Evolutionary conservation across 345 rosid species (phyloP), one percentile per base, ranked within the genome.

Genomic region (Lepidium aucheri): DNA sequence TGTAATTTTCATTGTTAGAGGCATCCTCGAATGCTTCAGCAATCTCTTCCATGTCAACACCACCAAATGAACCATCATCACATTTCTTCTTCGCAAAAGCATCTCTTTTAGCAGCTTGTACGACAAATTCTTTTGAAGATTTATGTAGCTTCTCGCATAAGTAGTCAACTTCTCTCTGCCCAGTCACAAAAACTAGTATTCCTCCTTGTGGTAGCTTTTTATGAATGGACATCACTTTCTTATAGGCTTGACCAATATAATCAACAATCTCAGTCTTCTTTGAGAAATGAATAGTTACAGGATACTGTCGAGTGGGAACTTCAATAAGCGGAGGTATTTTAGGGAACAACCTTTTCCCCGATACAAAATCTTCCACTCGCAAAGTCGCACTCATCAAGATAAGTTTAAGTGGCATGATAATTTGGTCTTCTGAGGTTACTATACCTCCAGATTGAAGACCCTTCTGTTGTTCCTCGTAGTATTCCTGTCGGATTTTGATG

Each of bases 351-450:
- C 81, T 84, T 69, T 79, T 76, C 32, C 86, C 90, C 32, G 85
- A 86, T 58, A 76, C 53, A 60, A 93, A 86, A 71, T 93, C 97
- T 63, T 90, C 96, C 62, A 86, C 86, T 58, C 83, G 78, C 84
- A 90, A 60, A 43, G 96, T 90, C 59, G 96, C 98, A 78, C 98
- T 93, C 98, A 93, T 93, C 78, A 93, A 63, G 72, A 93, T 78
- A 71, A 86, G 84, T 71, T 86, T 93, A 54, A 93, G 79, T 0
- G 98, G 96, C 63, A 60, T 77, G 34, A 93, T 65, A 11, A 15
- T 11, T 62, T 69, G 54, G 75, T 73, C 73, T 63, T 85, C 89
- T 41, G 83, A 79, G 62, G 72, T 71, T 59, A 80, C 61, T 63
- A 9, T 52, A 45, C 79, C 70, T 65, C 96, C 94, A 24, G 85